phyloP scores from a whole-genome alignment of 2,329 filamentous ascomycete species.

The Xylaria sp. region DNA sequence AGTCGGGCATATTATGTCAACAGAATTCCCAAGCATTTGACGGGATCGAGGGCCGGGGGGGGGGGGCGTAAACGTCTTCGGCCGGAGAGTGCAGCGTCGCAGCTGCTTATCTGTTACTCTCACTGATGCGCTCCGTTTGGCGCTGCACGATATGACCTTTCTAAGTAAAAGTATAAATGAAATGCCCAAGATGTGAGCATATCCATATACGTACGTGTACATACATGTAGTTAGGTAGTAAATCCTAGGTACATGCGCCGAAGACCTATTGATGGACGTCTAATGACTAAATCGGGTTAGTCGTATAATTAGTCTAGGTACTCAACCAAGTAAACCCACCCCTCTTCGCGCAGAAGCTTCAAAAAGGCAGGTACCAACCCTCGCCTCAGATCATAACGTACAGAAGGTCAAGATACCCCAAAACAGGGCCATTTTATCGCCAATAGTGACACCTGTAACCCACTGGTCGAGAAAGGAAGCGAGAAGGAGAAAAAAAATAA shows the following conservation, averaged over 20 bases:
- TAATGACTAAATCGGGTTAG: conserved; percentile 18
- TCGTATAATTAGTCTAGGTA: background rate
- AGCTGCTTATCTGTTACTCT: no score
- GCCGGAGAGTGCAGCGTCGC: no score
- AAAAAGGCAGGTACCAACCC: background rate
- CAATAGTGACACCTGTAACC: background rate
- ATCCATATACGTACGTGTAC: no score
- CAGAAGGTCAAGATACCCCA: background rate
- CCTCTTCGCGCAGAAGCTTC: background rate
- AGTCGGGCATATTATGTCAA: background rate
- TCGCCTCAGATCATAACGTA: background rate
- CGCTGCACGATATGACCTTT: no score
- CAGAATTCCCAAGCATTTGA: background rate
- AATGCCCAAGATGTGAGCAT: no score
- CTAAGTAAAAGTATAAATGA: no score
- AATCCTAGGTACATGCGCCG: background rate
- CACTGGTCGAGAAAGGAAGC: background rate
- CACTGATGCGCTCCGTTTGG: no score
- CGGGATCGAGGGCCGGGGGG: no score
- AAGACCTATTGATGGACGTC: no score
- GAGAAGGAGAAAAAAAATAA: background rate
- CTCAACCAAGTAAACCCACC: no score
- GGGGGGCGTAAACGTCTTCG: no score
- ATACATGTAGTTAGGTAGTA: no score
- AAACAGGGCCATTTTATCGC: background rate